Evolutionary conservation across 495 filamentous ascomycete genomes (phyloP).

Genomic region (Hypomontagnella submonticulosa): DNA sequence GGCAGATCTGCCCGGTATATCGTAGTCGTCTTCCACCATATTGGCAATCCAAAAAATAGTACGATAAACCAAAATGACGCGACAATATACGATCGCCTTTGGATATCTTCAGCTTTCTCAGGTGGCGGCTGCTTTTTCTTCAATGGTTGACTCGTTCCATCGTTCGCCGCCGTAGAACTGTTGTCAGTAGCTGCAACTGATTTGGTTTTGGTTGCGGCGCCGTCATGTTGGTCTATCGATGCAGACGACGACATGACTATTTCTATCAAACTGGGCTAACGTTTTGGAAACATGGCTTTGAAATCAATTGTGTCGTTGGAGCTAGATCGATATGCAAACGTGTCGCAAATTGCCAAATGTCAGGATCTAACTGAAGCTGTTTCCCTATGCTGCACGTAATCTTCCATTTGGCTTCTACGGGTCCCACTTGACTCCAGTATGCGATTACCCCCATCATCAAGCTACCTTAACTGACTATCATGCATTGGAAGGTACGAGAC

Average conservation of each 20-base stretch:
- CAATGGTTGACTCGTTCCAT: slow-evolving; percentile 5
- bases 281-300: slow-evolving; percentile 33
- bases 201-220: slow-evolving; percentile 5
- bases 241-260: slow-evolving; percentile 39
- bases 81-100: slow-evolving; percentile 77
- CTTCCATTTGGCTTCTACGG: too few relatives aligned
- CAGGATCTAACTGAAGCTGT: background rate
- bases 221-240: slow-evolving; percentile 26
- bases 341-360: slow-evolving; percentile 23
- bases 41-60: slow-evolving; percentile 83
- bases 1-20: slow-evolving; percentile 91
- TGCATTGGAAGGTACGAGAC: too few relatives aligned
- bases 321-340: slow-evolving; percentile 1
- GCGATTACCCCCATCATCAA: too few relatives aligned
- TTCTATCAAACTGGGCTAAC: slow-evolving; percentile 20
- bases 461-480: too few relatives aligned
- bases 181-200: background rate
- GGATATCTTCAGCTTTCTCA: slow-evolving; percentile 75
- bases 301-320: slow-evolving; percentile 24
- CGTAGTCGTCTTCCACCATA: slow-evolving; percentile 97
- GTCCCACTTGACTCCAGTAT: too few relatives aligned
- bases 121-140: slow-evolving; percentile 70
- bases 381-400: background rate
- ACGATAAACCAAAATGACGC: slow-evolving; percentile 92
- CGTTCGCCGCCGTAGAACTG: slow-evolving; percentile 7